Conservation (phyloP, 2,329 filamentous ascomycete genomes). For the Fusarium bactridioides region DNA sequence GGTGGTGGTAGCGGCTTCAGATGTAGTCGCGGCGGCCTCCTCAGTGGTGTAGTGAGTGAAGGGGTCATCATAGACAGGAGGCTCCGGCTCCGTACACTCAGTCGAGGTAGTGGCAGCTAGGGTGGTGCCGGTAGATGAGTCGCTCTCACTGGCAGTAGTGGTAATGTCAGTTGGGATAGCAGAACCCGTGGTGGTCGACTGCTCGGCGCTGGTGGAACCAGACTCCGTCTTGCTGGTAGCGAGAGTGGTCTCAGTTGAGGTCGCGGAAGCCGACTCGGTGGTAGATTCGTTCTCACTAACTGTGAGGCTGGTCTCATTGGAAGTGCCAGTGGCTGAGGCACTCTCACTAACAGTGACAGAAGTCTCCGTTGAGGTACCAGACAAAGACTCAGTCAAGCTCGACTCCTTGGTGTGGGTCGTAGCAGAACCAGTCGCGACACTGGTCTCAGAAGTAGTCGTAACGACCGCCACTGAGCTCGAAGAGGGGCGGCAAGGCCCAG, state of each 20-base stretch:
- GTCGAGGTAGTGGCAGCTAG: neutral
- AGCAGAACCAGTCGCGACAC: neutral
- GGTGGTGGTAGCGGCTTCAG: neutral
- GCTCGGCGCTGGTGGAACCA: neutral
- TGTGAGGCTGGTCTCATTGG: neutral
- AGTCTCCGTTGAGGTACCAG: neutral
- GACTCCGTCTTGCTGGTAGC: neutral
- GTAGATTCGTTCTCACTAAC: neutral
- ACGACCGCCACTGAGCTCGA: neutral
- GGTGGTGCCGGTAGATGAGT: neutral
- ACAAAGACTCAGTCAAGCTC: neutral
- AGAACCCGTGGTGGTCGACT: neutral
- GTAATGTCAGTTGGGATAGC: neutral
- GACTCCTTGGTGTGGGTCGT: neutral
- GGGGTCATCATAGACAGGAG: neutral
- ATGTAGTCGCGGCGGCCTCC: neutral
- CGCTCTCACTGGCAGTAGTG: neutral
- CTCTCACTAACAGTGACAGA: neutral
- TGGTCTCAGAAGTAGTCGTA: neutral
- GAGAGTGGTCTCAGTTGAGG: neutral
- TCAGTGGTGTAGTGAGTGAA: neutral
- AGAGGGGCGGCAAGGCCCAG: slow-evolving; percentile 14
- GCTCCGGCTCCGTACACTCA: neutral
- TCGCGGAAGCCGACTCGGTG: neutral
- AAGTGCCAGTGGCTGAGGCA: neutral